Percentiles rank a stretch among this genome's conserved stretches.
phyloP scores from a whole-genome alignment of 1,284 basidiomycete species.

The Leccinum subspadiceum region DNA sequence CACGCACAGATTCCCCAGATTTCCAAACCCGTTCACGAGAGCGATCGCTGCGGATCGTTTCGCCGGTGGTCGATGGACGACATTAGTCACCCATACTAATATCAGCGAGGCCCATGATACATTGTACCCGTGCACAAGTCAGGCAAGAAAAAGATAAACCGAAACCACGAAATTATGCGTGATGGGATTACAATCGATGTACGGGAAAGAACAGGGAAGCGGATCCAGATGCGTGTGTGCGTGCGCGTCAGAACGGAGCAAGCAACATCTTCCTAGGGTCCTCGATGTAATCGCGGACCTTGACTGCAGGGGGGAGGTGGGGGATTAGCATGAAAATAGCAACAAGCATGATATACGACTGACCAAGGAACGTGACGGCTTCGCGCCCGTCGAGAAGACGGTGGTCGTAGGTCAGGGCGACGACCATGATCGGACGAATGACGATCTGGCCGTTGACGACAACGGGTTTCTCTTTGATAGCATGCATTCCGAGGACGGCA shows the following conservation, averaged over 20 bases:
- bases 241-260: constrained; percentile 24
- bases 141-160: not conserved
- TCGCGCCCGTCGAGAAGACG: constrained; percentile 94
- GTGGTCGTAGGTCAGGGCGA: constrained; percentile 95
- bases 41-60: not conserved
- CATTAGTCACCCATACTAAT: not conserved
- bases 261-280: constrained; percentile 60
- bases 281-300: constrained; percentile 57
- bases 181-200: constrained; percentile 10
- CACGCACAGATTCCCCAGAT: not conserved
- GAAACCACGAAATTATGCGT: constrained; percentile 15
- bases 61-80: not conserved
- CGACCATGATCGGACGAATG: constrained; percentile 95
- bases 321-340: constrained; percentile 10
- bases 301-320: constrained; percentile 47
- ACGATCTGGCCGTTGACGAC: constrained; percentile 95
- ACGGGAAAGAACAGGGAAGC: not conserved
- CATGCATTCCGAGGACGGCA: constrained; percentile 95
- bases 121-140: not conserved
- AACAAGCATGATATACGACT: constrained; percentile 31
- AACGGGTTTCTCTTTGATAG: constrained; percentile 93
- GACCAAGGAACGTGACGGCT: constrained; percentile 96
- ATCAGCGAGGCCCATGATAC: not conserved
- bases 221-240: not conserved
- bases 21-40: not conserved